These are phyloP conservation scores for Podila clonocystis DNA, from an alignment of 192 early-diverging fungal species.

Conservation along the genomic window DNA sequence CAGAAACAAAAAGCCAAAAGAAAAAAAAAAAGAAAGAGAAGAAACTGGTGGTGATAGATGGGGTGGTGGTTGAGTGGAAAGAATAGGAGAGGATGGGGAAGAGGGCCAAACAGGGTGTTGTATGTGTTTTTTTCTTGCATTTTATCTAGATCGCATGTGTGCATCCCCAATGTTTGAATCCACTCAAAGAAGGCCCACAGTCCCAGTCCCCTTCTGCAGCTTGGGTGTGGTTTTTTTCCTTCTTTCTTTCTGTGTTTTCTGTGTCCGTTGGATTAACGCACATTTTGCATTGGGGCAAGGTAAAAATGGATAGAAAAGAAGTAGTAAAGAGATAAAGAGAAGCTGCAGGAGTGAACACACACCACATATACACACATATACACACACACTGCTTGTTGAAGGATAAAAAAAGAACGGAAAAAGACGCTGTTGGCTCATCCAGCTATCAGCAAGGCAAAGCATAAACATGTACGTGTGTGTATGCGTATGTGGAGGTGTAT, in stretches of 20 bases:
- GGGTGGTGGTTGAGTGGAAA: not conserved
- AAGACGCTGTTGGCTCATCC: not conserved
- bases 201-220: too few relatives aligned
- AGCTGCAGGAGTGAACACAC: too few relatives aligned
- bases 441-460: not conserved
- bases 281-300: too few relatives aligned
- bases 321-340: too few relatives aligned
- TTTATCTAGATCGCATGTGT: not conserved
- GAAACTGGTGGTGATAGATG: not conserved
- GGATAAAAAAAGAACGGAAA: not conserved
- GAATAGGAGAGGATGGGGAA: not conserved
- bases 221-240: too few relatives aligned
- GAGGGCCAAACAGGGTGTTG: not conserved
- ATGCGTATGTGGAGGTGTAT: not conserved
- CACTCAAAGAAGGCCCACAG: not conserved
- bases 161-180: not conserved
- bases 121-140: not conserved
- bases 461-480: not conserved
- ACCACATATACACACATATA: too few relatives aligned
- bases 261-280: too few relatives aligned
- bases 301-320: too few relatives aligned
- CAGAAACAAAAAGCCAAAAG: not conserved
- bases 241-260: too few relatives aligned
- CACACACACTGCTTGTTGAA: too few relatives aligned
- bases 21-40: conserved; percentile 1